A percentile compares a stretch with the other conserved stretches of the same genome.
Evolutionary conservation across 176 grass and related monocot species (phyloP).

Genomic region (Oropetium thomaeum): DNA sequence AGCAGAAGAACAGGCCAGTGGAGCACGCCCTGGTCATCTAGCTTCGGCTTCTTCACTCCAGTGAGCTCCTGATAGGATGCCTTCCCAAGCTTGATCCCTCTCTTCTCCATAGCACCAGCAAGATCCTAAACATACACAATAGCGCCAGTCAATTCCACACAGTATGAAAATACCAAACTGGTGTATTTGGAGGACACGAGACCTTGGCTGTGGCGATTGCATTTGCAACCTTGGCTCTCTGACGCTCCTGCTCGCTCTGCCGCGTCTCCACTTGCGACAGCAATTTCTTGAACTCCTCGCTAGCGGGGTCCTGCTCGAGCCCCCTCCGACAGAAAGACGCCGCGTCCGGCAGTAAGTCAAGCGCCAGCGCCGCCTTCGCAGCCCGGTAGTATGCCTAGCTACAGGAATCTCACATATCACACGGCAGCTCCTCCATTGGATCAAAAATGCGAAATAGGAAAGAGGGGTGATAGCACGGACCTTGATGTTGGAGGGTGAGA

Average conservation of each 20-base stretch:
- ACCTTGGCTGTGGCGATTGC: slow-evolving; percentile 62
- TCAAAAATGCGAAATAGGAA: neutral
- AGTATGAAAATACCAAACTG: neutral
- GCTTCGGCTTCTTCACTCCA: slow-evolving; percentile 55
- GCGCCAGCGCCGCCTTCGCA: slow-evolving; percentile 70
- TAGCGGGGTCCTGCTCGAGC: slow-evolving; percentile 58
- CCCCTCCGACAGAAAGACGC: slow-evolving; percentile 68
- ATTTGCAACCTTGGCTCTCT: slow-evolving; percentile 52
- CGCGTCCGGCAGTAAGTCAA: slow-evolving; percentile 53
- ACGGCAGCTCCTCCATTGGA: neutral
- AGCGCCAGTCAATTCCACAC: neutral
- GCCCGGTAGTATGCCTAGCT: slow-evolving; percentile 82
- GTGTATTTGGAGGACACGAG: slow-evolving; percentile 6
- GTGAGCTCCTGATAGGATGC: slow-evolving; percentile 66
- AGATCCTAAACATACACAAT: slow-evolving; percentile 43
- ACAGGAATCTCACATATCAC: slow-evolving; percentile 39
- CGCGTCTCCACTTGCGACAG: slow-evolving; percentile 48
- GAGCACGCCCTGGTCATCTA: slow-evolving; percentile 68
- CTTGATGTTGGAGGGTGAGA: slow-evolving; percentile 76
- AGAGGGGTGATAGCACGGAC: neutral
- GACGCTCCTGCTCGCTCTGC: slow-evolving; percentile 49
- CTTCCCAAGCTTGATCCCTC: slow-evolving; percentile 65
- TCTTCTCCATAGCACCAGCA: slow-evolving; percentile 65
- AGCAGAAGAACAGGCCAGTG: slow-evolving; percentile 90
- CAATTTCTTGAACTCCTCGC: slow-evolving; percentile 77